Evolutionary conservation across 208 protist species (phyloP).

Genomic region (Herpetomonas muscarum): DNA sequence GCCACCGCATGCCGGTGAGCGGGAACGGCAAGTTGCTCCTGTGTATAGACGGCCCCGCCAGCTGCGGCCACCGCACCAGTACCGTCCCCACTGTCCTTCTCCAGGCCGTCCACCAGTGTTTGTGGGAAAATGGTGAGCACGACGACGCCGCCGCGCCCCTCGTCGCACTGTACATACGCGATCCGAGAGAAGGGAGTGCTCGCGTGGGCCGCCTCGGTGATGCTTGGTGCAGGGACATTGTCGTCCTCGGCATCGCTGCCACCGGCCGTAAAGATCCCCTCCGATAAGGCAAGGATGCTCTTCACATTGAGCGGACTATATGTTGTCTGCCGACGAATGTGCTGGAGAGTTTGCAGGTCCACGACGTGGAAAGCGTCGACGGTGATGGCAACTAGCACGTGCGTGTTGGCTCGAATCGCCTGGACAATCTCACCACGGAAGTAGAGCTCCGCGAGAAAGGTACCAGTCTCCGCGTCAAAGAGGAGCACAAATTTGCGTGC

Average conservation of each 20-base stretch:
- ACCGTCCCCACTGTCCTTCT: neutral
- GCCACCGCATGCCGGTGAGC: constrained; percentile 34
- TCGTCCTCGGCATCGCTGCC: too few relatives aligned
- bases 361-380: constrained; percentile 58
- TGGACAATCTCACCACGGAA: constrained; percentile 47
- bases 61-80: too few relatives aligned
- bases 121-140: constrained; percentile 1
- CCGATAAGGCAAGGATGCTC: constrained; percentile 41
- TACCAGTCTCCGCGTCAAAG: constrained; percentile 34
- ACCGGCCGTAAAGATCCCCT: too few relatives aligned
- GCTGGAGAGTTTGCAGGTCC: constrained; percentile 46
- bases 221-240: too few relatives aligned
- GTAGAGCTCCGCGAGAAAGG: constrained; percentile 48
- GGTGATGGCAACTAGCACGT: constrained; percentile 36
- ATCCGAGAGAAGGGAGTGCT: neutral
- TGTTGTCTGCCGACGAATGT: constrained; percentile 50
- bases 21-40: constrained; percentile 17
- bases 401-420: constrained; percentile 36
- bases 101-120: neutral
- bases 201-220: neutral
- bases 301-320: constrained; percentile 36
- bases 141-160: neutral
- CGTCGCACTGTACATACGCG: too few relatives aligned
- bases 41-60: neutral
- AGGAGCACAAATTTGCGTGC: constrained; percentile 34